Percentiles rank a stretch among this genome's conserved stretches.
Conservation (phyloP, 1,139 yeast genomes). For the Sugiyamaella pinicola region DNA sequence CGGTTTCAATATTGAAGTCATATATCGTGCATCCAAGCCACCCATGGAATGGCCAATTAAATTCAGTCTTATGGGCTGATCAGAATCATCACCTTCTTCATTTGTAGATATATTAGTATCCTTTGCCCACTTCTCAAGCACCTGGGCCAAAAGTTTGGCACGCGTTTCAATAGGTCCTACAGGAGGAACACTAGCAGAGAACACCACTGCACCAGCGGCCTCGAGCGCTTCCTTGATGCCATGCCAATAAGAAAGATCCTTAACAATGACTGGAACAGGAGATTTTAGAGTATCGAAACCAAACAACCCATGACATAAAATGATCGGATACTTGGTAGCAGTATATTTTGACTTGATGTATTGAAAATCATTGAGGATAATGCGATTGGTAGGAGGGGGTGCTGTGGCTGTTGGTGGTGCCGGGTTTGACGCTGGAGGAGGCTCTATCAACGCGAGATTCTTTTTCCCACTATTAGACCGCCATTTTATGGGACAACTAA, state of each 20-base stretch:
- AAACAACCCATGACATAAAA: constrained; percentile 80
- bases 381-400: constrained; percentile 3
- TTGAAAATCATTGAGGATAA: constrained; percentile 25
- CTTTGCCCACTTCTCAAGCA: constrained; percentile 51
- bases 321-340: constrained; percentile 61
- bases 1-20: constrained; percentile 59
- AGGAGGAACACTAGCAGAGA: constrained; percentile 80
- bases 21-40: constrained; percentile 79
- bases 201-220: constrained; percentile 63
- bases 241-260: constrained; percentile 69
- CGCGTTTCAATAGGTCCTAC: constrained; percentile 74
- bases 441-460: not conserved
- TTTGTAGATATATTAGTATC: constrained; percentile 21
- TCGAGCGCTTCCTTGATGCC: constrained; percentile 70
- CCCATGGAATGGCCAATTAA: constrained; percentile 95
- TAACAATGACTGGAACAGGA: constrained; percentile 50
- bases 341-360: constrained; percentile 39
- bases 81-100: constrained; percentile 20
- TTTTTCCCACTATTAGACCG: not conserved
- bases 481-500: not conserved
- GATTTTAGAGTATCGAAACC: constrained; percentile 64
- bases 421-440: not conserved
- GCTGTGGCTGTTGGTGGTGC: no score
- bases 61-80: constrained; percentile 47
- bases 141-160: constrained; percentile 59